These are phyloP conservation scores for Dioscorea dumetorum DNA, from an alignment of 106 monocot genomes.

Conservation along the genomic window DNA sequence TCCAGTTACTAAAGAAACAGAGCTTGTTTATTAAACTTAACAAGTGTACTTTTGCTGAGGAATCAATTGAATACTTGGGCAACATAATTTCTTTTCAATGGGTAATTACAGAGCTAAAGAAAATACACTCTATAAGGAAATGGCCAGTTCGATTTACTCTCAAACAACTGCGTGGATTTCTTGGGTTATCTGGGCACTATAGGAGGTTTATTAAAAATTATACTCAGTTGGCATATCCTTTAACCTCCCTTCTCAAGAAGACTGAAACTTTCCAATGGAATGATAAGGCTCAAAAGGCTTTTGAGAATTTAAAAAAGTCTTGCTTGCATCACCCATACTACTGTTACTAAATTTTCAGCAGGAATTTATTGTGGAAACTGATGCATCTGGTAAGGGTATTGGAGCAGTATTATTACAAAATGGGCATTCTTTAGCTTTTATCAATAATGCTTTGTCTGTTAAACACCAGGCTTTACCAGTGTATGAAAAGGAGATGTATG, in stretches of 20 bases:
- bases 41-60: not conserved
- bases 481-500: not conserved
- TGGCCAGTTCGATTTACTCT: not conserved
- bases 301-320: no score
- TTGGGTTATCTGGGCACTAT: conserved; percentile 8
- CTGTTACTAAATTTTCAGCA: no score
- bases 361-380: no score
- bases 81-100: not conserved
- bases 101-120: not conserved
- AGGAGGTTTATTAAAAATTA: conserved; percentile 1
- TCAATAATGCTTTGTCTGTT: not conserved
- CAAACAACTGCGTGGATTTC: not conserved
- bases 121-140: not conserved
- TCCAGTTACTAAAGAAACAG: not conserved
- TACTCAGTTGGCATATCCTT: not conserved
- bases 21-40: not conserved
- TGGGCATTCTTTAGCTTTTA: conserved; percentile 3
- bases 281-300: no score
- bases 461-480: not conserved
- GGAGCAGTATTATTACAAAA: not conserved
- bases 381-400: not conserved
- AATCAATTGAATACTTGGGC: not conserved
- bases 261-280: not conserved
- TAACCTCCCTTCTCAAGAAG: not conserved
- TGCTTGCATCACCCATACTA: no score